Conservation (phyloP, 305 asterid species). For the Ilex paraguariensis region DNA sequence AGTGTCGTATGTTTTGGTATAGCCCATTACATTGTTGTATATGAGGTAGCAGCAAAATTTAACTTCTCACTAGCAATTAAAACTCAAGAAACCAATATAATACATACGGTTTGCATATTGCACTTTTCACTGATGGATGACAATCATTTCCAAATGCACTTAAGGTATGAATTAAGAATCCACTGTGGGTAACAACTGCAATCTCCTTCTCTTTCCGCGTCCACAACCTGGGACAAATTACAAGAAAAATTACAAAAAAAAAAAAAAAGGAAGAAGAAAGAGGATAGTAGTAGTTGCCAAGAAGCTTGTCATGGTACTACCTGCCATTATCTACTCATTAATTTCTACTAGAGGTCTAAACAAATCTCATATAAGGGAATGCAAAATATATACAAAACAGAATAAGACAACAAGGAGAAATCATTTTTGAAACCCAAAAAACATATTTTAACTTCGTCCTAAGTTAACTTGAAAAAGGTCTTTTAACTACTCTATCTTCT, state of each 20-base stretch:
- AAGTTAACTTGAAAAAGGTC: no score
- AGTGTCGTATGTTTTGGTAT: no score
- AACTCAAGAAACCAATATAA: not conserved
- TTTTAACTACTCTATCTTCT: no score
- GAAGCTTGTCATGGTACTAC: not conserved
- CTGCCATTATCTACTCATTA: no score
- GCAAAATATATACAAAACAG: no score
- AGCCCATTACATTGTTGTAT: no score
- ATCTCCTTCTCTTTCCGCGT: constrained; percentile 80
- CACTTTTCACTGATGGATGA: constrained; percentile 57
- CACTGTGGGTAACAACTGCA: constrained; percentile 80
- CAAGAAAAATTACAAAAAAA: constrained; percentile 1
- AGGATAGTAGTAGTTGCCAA: not conserved
- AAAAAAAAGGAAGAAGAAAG: not conserved
- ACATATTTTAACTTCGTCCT: not conserved
- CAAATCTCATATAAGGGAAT: no score
- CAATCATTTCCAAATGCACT: constrained; percentile 63
- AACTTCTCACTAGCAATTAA: not conserved
- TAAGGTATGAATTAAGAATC: constrained; percentile 60
- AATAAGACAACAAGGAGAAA: no score
- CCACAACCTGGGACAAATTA: constrained; percentile 54
- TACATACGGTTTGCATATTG: constrained; percentile 68
- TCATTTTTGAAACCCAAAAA: not conserved
- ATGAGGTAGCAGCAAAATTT: not conserved
- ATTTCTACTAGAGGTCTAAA: no score